A percentile compares a stretch with the other conserved stretches of the same genome.
phyloP scores from a whole-genome alignment of 352 stramenopile species.

The Globisporangium canariense region DNA sequence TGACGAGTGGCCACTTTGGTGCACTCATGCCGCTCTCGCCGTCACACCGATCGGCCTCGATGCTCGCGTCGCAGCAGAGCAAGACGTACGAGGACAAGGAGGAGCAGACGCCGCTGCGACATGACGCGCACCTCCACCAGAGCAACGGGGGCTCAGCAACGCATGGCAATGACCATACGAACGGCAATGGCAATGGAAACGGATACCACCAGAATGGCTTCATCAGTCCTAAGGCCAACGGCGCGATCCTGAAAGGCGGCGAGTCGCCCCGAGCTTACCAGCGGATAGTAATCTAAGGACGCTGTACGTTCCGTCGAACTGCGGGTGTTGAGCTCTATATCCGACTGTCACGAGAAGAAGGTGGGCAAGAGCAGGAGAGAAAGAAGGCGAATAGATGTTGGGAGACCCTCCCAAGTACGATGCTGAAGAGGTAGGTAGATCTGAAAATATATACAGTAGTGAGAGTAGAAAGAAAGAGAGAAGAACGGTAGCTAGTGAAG shows the following conservation, averaged over 20 bases:
- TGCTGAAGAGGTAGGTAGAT: no score
- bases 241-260: conserved; percentile 1
- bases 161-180: background rate
- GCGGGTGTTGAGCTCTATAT: no score
- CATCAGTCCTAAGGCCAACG: background rate
- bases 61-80: conserved; percentile 37
- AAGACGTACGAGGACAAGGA: conserved; percentile 38
- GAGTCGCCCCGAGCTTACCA: conserved; percentile 15
- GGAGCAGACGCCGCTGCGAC: conserved; percentile 36
- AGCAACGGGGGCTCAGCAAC: background rate
- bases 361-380: no score
- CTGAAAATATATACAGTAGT: no score
- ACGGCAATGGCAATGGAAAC: conserved; percentile 2
- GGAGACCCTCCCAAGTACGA: no score
- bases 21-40: conserved; percentile 80
- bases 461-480: no score
- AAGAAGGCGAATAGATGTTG: no score
- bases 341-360: no score
- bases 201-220: conserved; percentile 3
- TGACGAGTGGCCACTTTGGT: conserved; percentile 71
- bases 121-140: conserved; percentile 10
- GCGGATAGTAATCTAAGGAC: conserved; percentile 19
- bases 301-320: background rate
- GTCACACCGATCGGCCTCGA: conserved; percentile 35
- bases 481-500: no score